These are phyloP conservation scores for Cladophialophora immunda DNA, from an alignment of 2,329 filamentous ascomycete genomes.

Conservation along the genomic window DNA sequence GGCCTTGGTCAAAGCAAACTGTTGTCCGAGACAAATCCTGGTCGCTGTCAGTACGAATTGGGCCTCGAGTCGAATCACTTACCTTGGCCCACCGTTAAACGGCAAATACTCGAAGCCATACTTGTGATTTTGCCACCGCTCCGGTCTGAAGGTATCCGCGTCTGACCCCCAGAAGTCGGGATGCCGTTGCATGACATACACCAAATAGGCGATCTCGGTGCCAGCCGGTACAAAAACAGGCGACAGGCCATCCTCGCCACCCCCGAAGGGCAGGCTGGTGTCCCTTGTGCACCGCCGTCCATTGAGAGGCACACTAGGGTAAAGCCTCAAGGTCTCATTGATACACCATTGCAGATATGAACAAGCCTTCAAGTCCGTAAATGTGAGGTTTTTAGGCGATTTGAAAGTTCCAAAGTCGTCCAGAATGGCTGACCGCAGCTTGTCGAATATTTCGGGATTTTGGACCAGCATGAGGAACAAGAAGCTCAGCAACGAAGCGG, in stretches of 20 bases:
- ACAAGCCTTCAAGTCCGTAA: conserved; percentile 52
- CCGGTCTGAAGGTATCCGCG: conserved; percentile 65
- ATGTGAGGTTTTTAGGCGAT: conserved; percentile 51
- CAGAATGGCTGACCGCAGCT: conserved; percentile 47
- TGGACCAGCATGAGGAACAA: conserved; percentile 58
- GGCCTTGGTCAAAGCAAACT: conserved; percentile 78
- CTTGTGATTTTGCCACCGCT: conserved; percentile 74
- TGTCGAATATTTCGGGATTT: conserved; percentile 47
- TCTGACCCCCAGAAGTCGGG: conserved; percentile 42
- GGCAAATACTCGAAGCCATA: conserved; percentile 68
- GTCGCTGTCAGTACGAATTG: conserved; percentile 4
- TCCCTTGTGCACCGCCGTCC: conserved; percentile 49
- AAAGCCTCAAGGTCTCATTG: conserved; percentile 53
- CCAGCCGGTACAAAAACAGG: conserved; percentile 54
- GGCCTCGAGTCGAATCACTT: conserved; percentile 13
- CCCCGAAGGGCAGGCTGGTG: conserved; percentile 60
- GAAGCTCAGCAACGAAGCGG: conserved; percentile 55
- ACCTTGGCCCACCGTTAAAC: conserved; percentile 42
- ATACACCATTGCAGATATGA: conserved; percentile 45
- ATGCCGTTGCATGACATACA: conserved; percentile 60
- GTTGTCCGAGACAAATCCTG: conserved; percentile 55
- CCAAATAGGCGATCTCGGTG: conserved; percentile 51
- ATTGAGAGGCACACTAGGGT: conserved; percentile 58
- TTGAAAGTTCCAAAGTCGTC: conserved; percentile 53
- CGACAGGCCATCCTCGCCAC: conserved; percentile 62